Base-by-base conservation (phyloP, 768 basidiomycete genomes). In the Pholiota microspora region DNA sequence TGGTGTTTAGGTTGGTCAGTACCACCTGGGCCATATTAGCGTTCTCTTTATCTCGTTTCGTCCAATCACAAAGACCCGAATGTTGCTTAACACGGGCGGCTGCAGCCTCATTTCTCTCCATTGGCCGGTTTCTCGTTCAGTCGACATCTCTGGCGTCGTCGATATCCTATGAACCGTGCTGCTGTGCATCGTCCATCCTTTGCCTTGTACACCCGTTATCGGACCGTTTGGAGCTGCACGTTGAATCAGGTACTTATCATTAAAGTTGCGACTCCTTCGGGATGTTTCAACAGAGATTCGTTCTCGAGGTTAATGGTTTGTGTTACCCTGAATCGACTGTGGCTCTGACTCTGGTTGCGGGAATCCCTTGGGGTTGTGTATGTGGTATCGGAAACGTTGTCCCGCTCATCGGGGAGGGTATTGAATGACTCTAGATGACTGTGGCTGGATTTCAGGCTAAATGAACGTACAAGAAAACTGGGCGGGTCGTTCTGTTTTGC, bases 281-380 rank as follows among this genome's bases (percentile, higher is more conserved):
- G 78, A 72, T 66, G 69, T 63, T 63, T 61, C 69, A 79, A 78
- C 64, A 82, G 80, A 81, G 81, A 78, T 76, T 80, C 66, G 78
- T 74, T 78, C 82, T 83, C 80, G 75, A 75, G 71, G 40, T 42
- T 68, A 65, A 72, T 68, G 64, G 53, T 56, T 55, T 55, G 57
- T 45, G 60, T 59, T 54, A 52, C 15, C 15, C 2, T 27, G 49
- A 53, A 54, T 51, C 27, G 53, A 64, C 65, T 61, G n/a, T 24
- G 28, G 35, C 45, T 23, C 1, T 13, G 18, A 18, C 21, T 13
- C 27, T 47, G 29, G 49, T 44, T 29, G 29, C 46, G 57, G 15
- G 45, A 15, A 23, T 4, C 40, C 40, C 23, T 23, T 18, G 35
- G 40, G 40, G 21, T 9, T 10, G 49, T 50, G 48, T 51, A 38